phyloP scores from a whole-genome alignment of 163 green algal genomes.

The Chlamydomonas reinhardtii region DNA sequence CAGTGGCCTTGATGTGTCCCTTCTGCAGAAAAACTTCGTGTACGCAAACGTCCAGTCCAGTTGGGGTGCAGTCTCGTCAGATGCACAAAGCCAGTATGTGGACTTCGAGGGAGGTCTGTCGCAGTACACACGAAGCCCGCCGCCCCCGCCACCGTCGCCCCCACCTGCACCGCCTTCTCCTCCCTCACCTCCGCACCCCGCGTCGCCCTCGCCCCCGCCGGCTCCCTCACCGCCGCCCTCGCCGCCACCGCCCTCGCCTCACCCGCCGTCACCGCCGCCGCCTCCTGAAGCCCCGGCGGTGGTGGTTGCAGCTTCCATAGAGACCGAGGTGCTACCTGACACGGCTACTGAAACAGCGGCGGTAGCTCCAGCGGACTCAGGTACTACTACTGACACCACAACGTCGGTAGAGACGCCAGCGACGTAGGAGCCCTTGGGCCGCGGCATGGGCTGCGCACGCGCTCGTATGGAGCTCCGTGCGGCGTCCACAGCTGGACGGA shows the following conservation, averaged over 20 bases:
- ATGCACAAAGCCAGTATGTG: slow-evolving; percentile 1
- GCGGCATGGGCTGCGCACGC: too few species aligned
- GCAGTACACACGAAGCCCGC: not conserved
- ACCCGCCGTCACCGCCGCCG: not conserved
- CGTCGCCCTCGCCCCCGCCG: not conserved
- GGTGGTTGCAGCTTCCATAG: too few species aligned
- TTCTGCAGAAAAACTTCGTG: slow-evolving; percentile 2
- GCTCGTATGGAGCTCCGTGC: too few species aligned
- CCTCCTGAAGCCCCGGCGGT: not conserved
- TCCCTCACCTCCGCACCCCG: not conserved
- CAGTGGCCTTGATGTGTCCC: too few species aligned
- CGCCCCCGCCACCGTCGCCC: not conserved
- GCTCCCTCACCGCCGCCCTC: not conserved
- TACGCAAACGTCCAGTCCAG: not conserved
- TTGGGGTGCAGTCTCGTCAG: not conserved
- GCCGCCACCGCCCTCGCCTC: not conserved
- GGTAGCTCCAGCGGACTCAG: too few species aligned
- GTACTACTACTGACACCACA: too few species aligned
- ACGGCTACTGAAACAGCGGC: too few species aligned
- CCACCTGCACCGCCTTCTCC: not conserved
- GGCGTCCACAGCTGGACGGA: too few species aligned
- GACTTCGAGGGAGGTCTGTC: slow-evolving; percentile 11
- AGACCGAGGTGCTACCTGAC: too few species aligned
- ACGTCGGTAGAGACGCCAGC: too few species aligned
- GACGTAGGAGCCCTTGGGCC: too few species aligned